Percentiles rank a stretch among this genome's conserved stretches.
phyloP scores from a whole-genome alignment of 73 alveolate genomes.

The Paramecium tetraurelia region DNA sequence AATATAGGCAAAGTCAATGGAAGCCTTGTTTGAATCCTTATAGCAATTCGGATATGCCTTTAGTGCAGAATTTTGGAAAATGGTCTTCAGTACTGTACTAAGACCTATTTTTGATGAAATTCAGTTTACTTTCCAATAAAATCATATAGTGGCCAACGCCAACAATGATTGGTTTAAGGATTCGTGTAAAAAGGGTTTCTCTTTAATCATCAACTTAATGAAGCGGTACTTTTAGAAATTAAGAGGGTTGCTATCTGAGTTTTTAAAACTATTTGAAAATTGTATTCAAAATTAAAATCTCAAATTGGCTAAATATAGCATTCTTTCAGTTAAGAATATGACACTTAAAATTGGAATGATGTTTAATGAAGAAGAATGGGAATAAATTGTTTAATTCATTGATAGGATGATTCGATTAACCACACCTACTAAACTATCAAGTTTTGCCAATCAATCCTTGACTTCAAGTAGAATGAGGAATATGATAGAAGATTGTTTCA shows the following conservation, averaged over 20 bases:
- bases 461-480: constrained; percentile 6
- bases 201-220: constrained; percentile 45
- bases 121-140: constrained; percentile 47
- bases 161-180: constrained; percentile 44
- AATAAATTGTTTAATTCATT: constrained; percentile 34
- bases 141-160: not conserved
- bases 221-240: constrained; percentile 45
- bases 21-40: constrained; percentile 29
- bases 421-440: constrained; percentile 10
- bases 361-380: constrained; percentile 57
- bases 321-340: constrained; percentile 54
- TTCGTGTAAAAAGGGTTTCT: constrained; percentile 56
- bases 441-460: not conserved
- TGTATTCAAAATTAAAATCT: constrained; percentile 50
- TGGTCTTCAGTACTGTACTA: constrained; percentile 43
- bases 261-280: constrained; percentile 47
- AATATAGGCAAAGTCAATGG: constrained; percentile 53
- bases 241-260: not conserved
- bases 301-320: constrained; percentile 42
- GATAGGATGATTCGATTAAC: constrained; percentile 55
- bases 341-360: constrained; percentile 15
- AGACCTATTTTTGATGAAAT: constrained; percentile 66
- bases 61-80: constrained; percentile 60
- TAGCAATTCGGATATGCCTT: constrained; percentile 55
- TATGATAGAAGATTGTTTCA: constrained; percentile 40